Evolutionary conservation across 139 green algal genomes (phyloP), one percentile per base, ranked within the genome.

Genomic region (Picochlorum sp.): DNA sequence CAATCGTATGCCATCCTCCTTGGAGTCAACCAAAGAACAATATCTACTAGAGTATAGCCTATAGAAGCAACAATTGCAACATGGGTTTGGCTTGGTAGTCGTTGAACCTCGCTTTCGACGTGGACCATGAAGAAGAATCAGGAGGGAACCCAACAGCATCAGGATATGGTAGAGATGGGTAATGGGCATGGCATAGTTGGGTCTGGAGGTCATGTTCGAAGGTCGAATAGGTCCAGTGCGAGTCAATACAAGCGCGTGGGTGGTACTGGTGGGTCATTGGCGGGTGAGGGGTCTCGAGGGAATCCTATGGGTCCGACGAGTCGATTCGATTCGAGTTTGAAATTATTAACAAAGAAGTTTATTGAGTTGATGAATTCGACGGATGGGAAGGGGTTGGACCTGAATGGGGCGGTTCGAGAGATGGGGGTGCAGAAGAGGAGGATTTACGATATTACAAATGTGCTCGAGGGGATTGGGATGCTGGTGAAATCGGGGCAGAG

Each of bases 361-460:
- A 70, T 98, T 1, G 61, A 74, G 0, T 81, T 97, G 16, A 75
- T 98, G 4, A 74, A 93, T 20, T 65, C 74, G 5, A 81, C 90
- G 8, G 61, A 71, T 2, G 79, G 87, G 45, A 85, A 89, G 2
- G 69, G 87, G 0, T 64, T 98, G 16, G 91, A 98, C 68, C 80
- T 97, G 13, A 98, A 98, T 68, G 78, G 78, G 24, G 92, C 92
- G 7, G 91, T 89, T 13, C 77, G 91, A 11, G 76, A 62, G 26
- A 72, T 98, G 15, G 69, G 84, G 47, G 87, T 94, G 59, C 56
- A 69, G 45, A 98, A 98, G 77, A 83, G 92, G 9, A 80, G 92
- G 10, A 97, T 98, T 58, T 98, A 98, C 58, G 92, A 98, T 82
- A 98, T 98, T 65, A 98, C 92, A 16, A 98, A 98, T 51, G 92